These are phyloP conservation scores for Diaporthe longicolla DNA, from an alignment of 2,329 filamentous ascomycete genomes.

Conservation along the genomic window DNA sequence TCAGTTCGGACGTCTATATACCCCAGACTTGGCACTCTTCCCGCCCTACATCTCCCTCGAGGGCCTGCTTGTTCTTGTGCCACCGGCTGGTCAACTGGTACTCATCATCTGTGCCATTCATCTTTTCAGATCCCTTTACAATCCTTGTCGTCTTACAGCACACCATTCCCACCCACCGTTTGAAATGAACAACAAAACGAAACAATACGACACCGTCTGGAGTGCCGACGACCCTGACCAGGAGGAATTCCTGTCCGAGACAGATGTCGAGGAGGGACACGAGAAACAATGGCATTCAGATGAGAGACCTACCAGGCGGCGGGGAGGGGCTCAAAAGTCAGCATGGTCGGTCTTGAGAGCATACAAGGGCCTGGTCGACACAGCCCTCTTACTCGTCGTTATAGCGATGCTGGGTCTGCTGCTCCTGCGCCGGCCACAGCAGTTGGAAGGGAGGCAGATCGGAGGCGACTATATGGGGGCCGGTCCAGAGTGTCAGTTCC, in stretches of 20 bases:
- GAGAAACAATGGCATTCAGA: constrained; percentile 49
- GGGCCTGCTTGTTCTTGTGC: neutral
- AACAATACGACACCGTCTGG: constrained; percentile 46
- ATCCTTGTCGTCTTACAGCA: neutral
- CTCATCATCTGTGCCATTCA: neutral
- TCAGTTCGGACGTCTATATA: constrained; percentile 17
- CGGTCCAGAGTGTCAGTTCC: constrained; percentile 52
- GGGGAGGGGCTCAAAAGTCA: constrained; percentile 41
- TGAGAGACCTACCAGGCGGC: constrained; percentile 37
- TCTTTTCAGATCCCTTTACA: neutral
- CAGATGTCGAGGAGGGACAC: constrained; percentile 53
- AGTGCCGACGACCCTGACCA: constrained; percentile 49
- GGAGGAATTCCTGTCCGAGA: constrained; percentile 50
- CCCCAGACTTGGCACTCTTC: constrained; percentile 24
- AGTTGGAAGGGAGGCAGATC: constrained; percentile 50
- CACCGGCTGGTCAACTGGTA: neutral
- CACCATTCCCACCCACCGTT: too few species aligned
- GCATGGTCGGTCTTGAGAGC: constrained; percentile 42
- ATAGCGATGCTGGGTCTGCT: constrained; percentile 47
- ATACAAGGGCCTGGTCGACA: constrained; percentile 53
- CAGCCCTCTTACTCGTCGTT: constrained; percentile 51
- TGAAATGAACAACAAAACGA: constrained; percentile 23
- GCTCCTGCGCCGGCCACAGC: constrained; percentile 43
- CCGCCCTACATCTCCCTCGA: neutral
- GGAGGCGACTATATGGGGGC: constrained; percentile 56